Percentiles rank a stretch among this genome's conserved stretches.
Evolutionary conservation across 768 basidiomycete species (phyloP).

Genomic region (Tulasnella sp.): DNA sequence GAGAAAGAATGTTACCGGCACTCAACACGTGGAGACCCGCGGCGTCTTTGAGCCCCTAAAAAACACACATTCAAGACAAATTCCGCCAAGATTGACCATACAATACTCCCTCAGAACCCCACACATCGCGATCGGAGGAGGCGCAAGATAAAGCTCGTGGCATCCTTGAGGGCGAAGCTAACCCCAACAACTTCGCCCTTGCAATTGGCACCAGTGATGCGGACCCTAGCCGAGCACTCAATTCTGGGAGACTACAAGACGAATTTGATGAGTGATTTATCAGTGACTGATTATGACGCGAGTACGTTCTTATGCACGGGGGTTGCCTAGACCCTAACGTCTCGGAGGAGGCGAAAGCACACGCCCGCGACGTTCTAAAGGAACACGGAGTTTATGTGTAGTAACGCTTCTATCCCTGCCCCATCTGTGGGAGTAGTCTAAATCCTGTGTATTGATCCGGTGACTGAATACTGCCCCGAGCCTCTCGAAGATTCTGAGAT

Average conservation of each 20-base stretch:
- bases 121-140: constrained; percentile 34
- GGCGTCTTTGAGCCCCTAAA: too few species aligned
- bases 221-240: constrained; percentile 10
- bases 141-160: constrained; percentile 47
- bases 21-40: too few species aligned
- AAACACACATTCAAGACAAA: too few species aligned
- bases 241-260: constrained; percentile 25
- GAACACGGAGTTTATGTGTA: not conserved
- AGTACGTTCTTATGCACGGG: not conserved
- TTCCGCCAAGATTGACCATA: not conserved
- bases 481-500: too few species aligned
- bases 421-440: not conserved
- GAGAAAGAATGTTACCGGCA: too few species aligned
- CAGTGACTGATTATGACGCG: not conserved
- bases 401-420: not conserved
- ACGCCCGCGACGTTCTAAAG: too few species aligned
- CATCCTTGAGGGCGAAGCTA: constrained; percentile 33
- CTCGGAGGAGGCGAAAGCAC: too few species aligned
- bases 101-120: constrained; percentile 27
- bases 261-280: constrained; percentile 16
- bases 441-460: not conserved
- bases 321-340: too few species aligned
- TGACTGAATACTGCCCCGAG: too few species aligned
- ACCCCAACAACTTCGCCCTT: not conserved
- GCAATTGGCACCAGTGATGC: constrained; percentile 11